Evolutionary conservation across 192 early-diverging fungal species (phyloP).

Genomic region (Entrophospora sp.): DNA sequence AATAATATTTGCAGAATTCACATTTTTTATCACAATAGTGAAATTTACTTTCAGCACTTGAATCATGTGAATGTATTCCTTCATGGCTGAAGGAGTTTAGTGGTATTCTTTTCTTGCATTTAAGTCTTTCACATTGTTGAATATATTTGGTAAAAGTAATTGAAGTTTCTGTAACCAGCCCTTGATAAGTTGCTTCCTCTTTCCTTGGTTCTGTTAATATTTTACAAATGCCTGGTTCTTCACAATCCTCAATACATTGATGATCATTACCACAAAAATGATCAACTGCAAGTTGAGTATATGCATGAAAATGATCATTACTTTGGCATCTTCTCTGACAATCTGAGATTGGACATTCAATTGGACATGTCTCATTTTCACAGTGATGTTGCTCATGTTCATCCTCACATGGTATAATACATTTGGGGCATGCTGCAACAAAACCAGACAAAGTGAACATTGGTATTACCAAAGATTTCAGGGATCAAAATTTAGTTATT

Average conservation of each 20-base stretch:
- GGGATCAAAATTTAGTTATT: too few species aligned
- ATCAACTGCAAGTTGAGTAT: neutral
- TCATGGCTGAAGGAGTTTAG: too few species aligned
- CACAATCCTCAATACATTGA: neutral
- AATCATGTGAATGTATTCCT: neutral
- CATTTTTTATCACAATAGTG: too few species aligned
- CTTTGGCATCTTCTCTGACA: neutral
- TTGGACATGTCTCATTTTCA: too few species aligned
- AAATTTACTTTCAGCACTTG: neutral
- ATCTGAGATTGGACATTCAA: neutral
- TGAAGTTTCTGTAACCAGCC: neutral
- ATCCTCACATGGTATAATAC: too few species aligned
- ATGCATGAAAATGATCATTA: neutral
- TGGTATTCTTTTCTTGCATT: neutral
- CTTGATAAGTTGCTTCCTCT: neutral
- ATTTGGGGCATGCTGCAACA: too few species aligned
- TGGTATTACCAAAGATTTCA: too few species aligned
- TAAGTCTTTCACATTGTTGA: neutral
- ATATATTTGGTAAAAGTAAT: too few species aligned
- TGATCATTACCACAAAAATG: constrained; percentile 4
- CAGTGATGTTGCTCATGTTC: neutral
- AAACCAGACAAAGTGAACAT: too few species aligned
- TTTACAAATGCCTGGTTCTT: too few species aligned
- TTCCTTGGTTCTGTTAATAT: neutral
- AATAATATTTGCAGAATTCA: neutral